Evolutionary conservation across 805 yeast genomes (phyloP).

Genomic region (Sugiyamaella boreocaroliniensis): DNA sequence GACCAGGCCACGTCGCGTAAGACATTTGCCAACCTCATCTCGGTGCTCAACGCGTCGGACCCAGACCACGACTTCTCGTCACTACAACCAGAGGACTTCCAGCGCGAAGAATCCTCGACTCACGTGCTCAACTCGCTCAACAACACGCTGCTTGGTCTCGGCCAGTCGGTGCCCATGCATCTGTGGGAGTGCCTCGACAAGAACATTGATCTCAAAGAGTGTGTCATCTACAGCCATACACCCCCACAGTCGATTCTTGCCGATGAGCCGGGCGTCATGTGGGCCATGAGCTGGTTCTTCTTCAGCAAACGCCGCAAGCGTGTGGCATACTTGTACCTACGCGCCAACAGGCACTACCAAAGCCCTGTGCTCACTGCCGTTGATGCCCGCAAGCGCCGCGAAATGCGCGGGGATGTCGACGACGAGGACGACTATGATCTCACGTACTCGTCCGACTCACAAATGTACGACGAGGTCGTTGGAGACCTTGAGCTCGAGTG

Average conservation of each 20-base stretch:
- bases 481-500: slow-evolving; percentile 38
- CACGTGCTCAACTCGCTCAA: slow-evolving; percentile 59
- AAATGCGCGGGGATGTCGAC: slow-evolving; percentile 34
- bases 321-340: slow-evolving; percentile 77
- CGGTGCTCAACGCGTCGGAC: slow-evolving; percentile 82
- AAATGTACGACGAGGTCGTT: slow-evolving; percentile 33
- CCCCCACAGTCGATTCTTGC: slow-evolving; percentile 54
- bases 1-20: slow-evolving; percentile 79
- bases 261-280: slow-evolving; percentile 54
- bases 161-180: slow-evolving; percentile 46
- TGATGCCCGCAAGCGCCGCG: neutral
- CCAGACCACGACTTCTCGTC: slow-evolving; percentile 94
- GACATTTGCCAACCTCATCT: slow-evolving; percentile 84
- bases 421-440: slow-evolving; percentile 44
- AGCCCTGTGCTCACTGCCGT: slow-evolving; percentile 32
- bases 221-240: slow-evolving; percentile 34
- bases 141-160: slow-evolving; percentile 61
- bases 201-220: slow-evolving; percentile 67
- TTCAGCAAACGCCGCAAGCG: slow-evolving; percentile 87
- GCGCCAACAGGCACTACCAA: slow-evolving; percentile 41
- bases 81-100: slow-evolving; percentile 71
- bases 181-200: slow-evolving; percentile 84
- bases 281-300: slow-evolving; percentile 86
- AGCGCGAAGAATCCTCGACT: slow-evolving; percentile 38
- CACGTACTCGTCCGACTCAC: slow-evolving; percentile 23